These are phyloP conservation scores for Psilocybe cubensis DNA, from an alignment of 768 basidiomycete genomes.

Conservation along the genomic window DNA sequence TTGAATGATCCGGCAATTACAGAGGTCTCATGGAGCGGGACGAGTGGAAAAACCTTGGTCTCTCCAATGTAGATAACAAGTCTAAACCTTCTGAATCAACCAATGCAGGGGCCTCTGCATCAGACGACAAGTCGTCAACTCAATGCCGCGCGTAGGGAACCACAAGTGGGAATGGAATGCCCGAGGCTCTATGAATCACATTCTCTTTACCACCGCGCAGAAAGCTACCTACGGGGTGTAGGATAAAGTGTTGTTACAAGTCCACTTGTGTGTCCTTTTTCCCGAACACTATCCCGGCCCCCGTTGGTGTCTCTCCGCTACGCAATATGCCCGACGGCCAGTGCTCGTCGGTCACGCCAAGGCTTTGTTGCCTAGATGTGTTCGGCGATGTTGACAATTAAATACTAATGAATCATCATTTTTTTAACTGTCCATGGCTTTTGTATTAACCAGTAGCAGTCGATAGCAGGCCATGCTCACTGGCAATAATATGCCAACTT, in stretches of 20 bases:
- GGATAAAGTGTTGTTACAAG: no score
- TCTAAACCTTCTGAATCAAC: conserved; percentile 16
- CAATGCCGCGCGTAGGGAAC: conserved; percentile 11
- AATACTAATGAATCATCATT: neutral
- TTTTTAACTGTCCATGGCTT: neutral
- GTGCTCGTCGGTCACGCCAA: neutral
- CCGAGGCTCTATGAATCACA: neutral
- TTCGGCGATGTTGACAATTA: neutral
- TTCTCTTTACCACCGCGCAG: neutral
- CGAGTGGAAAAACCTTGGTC: conserved; percentile 84
- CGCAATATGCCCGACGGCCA: neutral
- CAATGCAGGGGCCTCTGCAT: conserved; percentile 2
- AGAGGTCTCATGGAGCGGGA: conserved; percentile 92
- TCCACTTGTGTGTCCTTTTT: neutral
- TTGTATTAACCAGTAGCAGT: no score
- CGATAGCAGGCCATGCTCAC: neutral
- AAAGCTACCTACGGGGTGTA: no score
- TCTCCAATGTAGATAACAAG: conserved; percentile 53
- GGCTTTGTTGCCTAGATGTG: neutral
- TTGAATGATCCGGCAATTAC: neutral
- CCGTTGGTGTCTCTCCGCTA: neutral
- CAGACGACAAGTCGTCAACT: conserved; percentile 18
- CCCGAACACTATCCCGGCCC: neutral
- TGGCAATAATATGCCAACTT: neutral
- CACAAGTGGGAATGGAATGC: neutral